These are phyloP conservation scores for Syzygium oleosum DNA, from an alignment of 345 rosid species.

Conservation along the genomic window DNA sequence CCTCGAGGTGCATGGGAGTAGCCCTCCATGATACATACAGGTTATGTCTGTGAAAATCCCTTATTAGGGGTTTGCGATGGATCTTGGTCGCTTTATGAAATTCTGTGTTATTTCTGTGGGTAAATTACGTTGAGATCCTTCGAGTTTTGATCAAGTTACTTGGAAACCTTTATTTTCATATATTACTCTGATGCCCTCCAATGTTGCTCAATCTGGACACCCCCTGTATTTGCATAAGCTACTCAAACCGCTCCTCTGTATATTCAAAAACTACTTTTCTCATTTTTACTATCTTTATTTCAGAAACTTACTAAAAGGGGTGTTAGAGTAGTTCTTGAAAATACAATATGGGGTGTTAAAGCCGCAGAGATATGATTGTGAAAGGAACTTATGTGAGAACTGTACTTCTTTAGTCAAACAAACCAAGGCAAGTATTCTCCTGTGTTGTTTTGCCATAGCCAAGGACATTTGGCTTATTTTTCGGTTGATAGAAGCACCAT, in stretches of 20 bases:
- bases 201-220: background rate
- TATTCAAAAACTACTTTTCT: background rate
- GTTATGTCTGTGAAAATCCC: background rate
- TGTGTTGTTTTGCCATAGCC: background rate
- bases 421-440: background rate
- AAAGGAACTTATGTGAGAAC: background rate
- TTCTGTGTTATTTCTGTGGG: background rate
- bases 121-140: background rate
- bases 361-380: background rate
- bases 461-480: background rate
- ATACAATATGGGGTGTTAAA: background rate
- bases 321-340: background rate
- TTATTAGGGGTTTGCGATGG: background rate
- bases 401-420: background rate
- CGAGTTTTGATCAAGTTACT: background rate
- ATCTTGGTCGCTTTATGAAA: accelerated
- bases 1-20: background rate
- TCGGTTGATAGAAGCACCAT: background rate
- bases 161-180: background rate
- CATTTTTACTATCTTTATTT: background rate
- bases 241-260: background rate
- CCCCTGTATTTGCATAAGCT: background rate
- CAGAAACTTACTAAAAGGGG: background rate
- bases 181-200: background rate
- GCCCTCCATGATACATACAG: background rate